A percentile compares a stretch with the other conserved stretches of the same genome.
These are phyloP conservation scores for Tetracentron sinense DNA, from an alignment of 164 flowering plant genomes.

Conservation along the genomic window DNA sequence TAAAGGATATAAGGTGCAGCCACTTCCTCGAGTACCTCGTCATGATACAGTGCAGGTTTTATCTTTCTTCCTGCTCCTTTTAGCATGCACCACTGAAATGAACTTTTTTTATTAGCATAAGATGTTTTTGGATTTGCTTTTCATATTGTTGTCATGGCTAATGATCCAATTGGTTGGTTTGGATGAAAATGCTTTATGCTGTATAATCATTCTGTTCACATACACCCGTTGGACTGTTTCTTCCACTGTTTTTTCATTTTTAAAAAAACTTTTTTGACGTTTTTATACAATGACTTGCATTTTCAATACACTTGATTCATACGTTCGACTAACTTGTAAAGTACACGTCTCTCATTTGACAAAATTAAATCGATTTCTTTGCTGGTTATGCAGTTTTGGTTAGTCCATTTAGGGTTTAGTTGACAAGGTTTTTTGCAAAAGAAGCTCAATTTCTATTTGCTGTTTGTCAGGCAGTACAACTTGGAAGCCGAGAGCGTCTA, in stretches of 20 bases:
- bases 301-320: too few relatives aligned
- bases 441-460: conserved; percentile 5
- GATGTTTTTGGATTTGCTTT: not conserved
- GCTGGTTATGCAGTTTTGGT: not conserved
- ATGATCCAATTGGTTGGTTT: not conserved
- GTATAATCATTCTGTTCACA: not conserved
- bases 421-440: not conserved
- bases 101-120: not conserved
- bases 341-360: not conserved
- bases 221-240: not conserved
- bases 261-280: too few relatives aligned
- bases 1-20: conserved; percentile 74
- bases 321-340: too few relatives aligned
- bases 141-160: not conserved
- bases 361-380: not conserved
- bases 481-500: conserved; percentile 65
- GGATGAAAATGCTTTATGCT: not conserved
- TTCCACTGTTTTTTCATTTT: not conserved
- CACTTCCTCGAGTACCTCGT: conserved; percentile 63
- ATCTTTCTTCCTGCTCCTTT: not conserved
- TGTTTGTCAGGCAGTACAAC: conserved; percentile 68
- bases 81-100: not conserved
- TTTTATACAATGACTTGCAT: too few relatives aligned
- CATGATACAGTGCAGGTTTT: conserved; percentile 82
- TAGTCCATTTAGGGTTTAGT: not conserved